Conservation (phyloP, 2,329 filamentous ascomycete species). For the Chalaropsis ovoidea region DNA sequence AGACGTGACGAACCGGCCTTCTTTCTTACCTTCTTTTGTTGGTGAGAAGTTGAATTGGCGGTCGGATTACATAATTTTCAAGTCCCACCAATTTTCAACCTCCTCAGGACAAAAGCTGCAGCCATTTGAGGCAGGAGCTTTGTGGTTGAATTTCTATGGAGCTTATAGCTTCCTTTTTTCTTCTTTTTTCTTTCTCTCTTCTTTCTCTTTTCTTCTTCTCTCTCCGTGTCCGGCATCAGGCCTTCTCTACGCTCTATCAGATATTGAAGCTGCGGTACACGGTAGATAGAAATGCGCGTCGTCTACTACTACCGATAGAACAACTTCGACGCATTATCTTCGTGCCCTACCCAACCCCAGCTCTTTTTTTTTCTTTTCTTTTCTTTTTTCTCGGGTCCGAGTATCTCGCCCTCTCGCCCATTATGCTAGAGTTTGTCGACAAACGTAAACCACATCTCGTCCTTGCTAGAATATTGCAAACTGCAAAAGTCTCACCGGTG, state of each 20-base stretch:
- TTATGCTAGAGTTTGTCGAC: constrained; percentile 24
- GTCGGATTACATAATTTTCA: constrained; percentile 4
- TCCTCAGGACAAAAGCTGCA: not conserved
- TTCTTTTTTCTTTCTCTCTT: not conserved
- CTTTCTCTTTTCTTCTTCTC: not conserved
- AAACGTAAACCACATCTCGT: constrained; percentile 16
- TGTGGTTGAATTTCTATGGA: not conserved
- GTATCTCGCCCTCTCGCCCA: not conserved
- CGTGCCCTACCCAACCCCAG: not conserved
- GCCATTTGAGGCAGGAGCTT: not conserved
- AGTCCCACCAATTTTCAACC: constrained; percentile 5
- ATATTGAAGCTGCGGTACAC: not conserved
- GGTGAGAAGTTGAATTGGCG: not conserved
- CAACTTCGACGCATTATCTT: not conserved
- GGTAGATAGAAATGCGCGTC: not conserved
- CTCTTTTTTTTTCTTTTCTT: not conserved
- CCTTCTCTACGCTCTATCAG: not conserved
- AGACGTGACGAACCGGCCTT: not conserved
- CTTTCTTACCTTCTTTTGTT: not conserved
- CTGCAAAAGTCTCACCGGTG: not conserved
- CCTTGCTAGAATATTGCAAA: constrained; percentile 6
- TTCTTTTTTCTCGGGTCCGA: not conserved
- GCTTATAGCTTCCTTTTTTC: not conserved
- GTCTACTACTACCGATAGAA: not conserved
- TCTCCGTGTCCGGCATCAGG: not conserved